Conservation (phyloP, 768 basidiomycete genomes). For the Phaffia australis region DNA sequence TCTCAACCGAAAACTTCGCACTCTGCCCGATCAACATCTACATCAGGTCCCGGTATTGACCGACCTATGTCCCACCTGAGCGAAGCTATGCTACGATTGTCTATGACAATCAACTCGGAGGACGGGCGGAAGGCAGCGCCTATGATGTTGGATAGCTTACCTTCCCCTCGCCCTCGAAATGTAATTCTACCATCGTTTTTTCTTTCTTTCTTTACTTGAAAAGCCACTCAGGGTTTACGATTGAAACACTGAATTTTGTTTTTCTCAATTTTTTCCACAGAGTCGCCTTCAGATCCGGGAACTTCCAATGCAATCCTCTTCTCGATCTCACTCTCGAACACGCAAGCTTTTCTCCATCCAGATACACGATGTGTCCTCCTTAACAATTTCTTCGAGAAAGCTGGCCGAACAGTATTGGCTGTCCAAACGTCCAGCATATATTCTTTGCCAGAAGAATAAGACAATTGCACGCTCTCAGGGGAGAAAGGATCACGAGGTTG, state of each 20-base stretch:
- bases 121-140: constrained; percentile 12
- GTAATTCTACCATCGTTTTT: background rate
- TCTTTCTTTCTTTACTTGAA: background rate
- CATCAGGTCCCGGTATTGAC: constrained; percentile 24
- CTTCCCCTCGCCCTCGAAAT: constrained; percentile 6
- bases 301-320: constrained; percentile 38
- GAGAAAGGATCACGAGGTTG: constrained; percentile 58
- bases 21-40: constrained; percentile 17
- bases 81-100: constrained; percentile 7
- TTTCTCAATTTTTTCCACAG: constrained; percentile 2
- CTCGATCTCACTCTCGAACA: constrained; percentile 1
- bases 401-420: constrained; percentile 56
- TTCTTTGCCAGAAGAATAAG: constrained; percentile 54
- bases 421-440: constrained; percentile 41
- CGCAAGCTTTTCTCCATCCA: constrained; percentile 8
- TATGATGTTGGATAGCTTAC: background rate
- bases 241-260: background rate
- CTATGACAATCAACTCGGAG: constrained; percentile 1
- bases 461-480: constrained; percentile 50
- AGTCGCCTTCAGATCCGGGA: constrained; percentile 6
- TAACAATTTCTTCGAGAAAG: constrained; percentile 47
- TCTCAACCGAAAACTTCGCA: constrained; percentile 22
- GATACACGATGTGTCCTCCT: constrained; percentile 45
- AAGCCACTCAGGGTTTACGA: background rate
- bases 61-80: constrained; percentile 18